Conservation (phyloP, 495 filamentous ascomycete genomes). For the Tricharina praecox region DNA sequence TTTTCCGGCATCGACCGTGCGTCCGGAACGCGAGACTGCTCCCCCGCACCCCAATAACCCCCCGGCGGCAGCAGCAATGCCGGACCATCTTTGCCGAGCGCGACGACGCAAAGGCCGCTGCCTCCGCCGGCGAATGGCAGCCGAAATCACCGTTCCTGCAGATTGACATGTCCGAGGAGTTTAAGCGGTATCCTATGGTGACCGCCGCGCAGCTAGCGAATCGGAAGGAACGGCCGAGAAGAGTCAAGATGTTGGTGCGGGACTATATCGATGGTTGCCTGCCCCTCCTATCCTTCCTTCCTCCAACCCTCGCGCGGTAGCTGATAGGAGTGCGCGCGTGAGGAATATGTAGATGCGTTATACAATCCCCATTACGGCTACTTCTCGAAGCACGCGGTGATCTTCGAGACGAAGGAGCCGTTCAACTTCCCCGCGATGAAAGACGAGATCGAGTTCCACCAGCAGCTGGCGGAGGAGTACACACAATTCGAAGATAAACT, state of each 20-base stretch:
- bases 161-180: slow-evolving; percentile 61
- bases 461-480: slow-evolving; percentile 58
- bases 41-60: slow-evolving; percentile 4
- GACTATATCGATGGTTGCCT: slow-evolving; percentile 88
- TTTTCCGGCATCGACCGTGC: slow-evolving; percentile 60
- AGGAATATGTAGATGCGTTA: slow-evolving; percentile 63
- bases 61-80: slow-evolving; percentile 9
- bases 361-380: slow-evolving; percentile 98
- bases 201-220: slow-evolving; percentile 59
- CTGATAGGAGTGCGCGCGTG: no score
- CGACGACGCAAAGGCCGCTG: slow-evolving; percentile 16
- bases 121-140: slow-evolving; percentile 52
- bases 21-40: slow-evolving; percentile 21
- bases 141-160: slow-evolving; percentile 56
- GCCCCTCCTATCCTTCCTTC: background rate
- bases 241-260: slow-evolving; percentile 89
- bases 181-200: slow-evolving; percentile 60
- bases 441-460: slow-evolving; percentile 71
- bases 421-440: slow-evolving; percentile 70
- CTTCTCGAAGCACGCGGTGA: slow-evolving; percentile 92
- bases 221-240: slow-evolving; percentile 56
- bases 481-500: slow-evolving; percentile 76
- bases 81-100: slow-evolving; percentile 25
- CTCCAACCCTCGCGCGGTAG: no score
- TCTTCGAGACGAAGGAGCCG: slow-evolving; percentile 83